These are phyloP conservation scores for Metschnikowia peoriensis DNA, from an alignment of 805 yeast species.

Conservation along the genomic window DNA sequence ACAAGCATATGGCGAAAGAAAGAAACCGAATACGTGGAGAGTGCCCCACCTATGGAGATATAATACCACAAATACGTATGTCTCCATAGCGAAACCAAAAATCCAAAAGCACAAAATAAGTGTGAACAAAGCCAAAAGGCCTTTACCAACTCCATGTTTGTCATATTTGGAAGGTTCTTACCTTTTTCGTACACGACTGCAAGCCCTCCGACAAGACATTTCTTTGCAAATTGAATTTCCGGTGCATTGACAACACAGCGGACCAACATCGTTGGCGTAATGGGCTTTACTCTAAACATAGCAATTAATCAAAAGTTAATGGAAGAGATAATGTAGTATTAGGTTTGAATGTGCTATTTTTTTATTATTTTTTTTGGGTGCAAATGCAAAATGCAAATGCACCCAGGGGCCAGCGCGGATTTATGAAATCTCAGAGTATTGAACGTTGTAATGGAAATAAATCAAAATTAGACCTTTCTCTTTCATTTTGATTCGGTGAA, in stretches of 20 bases:
- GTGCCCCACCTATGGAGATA: conserved; percentile 14
- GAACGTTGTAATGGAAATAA: too few species aligned
- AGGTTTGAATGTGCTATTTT: not conserved
- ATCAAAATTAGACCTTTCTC: too few species aligned
- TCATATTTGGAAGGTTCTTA: conserved; percentile 7
- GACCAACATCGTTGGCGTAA: conserved; percentile 15
- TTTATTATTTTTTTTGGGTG: conserved; percentile 1
- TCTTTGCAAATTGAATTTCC: conserved; percentile 7
- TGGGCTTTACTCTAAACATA: conserved; percentile 16
- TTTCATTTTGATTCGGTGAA: too few species aligned
- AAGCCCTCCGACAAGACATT: not conserved
- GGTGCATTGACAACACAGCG: conserved; percentile 12
- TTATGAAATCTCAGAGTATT: not conserved
- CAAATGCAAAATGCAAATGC: conserved; percentile 2
- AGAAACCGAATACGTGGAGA: conserved; percentile 15
- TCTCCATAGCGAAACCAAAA: conserved; percentile 5
- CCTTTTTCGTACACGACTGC: not conserved
- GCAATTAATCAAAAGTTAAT: not conserved
- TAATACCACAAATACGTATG: conserved; percentile 8
- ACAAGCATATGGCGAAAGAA: conserved; percentile 10
- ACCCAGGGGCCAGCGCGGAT: not conserved
- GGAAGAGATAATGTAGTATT: not conserved
- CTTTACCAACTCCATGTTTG: conserved; percentile 10
- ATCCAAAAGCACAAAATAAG: conserved; percentile 13
- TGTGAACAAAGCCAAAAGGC: conserved; percentile 14